A percentile compares a stretch with the other conserved stretches of the same genome.
phyloP scores from a whole-genome alignment of 768 basidiomycete genomes.

The Rhizopogon vulgaris region DNA sequence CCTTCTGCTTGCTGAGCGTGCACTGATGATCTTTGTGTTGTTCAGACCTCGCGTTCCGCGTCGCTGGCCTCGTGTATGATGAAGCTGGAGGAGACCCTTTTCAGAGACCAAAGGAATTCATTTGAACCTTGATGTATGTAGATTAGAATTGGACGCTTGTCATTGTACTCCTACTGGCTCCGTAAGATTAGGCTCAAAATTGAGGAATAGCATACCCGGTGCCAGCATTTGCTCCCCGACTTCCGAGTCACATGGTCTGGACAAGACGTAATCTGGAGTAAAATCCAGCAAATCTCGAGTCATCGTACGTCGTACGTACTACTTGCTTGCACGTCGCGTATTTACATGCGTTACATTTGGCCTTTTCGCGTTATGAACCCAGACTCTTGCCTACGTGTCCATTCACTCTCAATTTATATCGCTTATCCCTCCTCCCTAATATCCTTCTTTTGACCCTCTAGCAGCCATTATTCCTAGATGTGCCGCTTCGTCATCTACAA shows the following conservation, averaged over 20 bases:
- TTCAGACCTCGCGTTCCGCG: slow-evolving; percentile 77
- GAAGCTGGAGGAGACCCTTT: slow-evolving; percentile 74
- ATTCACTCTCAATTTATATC: neutral
- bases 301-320: neutral
- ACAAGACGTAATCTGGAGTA: slow-evolving; percentile 14
- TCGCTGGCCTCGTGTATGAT: slow-evolving; percentile 83
- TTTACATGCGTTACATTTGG: neutral
- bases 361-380: slow-evolving; percentile 9
- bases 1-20: neutral
- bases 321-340: no score
- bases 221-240: no score
- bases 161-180: neutral
- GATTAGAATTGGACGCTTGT: neutral
- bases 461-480: slow-evolving; percentile 37
- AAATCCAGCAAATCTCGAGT: slow-evolving; percentile 6
- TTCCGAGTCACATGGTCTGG: neutral
- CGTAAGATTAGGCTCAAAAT: neutral
- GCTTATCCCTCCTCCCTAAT: neutral
- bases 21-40: slow-evolving; percentile 3
- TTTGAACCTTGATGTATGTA: slow-evolving; percentile 35
- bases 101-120: slow-evolving; percentile 73
- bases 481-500: slow-evolving; percentile 95
- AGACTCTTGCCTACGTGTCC: neutral
- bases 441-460: neutral
- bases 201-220: neutral